phyloP scores from a whole-genome alignment of 2,329 filamentous ascomycete genomes.

The Seiridium cupressi region DNA sequence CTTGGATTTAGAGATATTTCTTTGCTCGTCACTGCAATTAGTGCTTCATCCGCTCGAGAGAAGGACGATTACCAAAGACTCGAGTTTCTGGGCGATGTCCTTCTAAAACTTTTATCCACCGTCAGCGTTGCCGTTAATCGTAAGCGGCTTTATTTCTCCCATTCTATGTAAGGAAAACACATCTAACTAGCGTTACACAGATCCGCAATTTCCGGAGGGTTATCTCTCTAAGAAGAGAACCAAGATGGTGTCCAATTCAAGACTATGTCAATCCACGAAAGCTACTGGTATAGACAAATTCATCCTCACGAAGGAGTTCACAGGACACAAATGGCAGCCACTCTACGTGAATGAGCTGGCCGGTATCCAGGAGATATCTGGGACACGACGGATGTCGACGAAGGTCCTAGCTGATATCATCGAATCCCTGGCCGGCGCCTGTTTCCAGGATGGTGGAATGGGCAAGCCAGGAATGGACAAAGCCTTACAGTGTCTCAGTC shows the following conservation, averaged over 20 bases:
- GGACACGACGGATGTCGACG: conserved; percentile 39
- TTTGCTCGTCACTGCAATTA: conserved; percentile 68
- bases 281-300: conserved; percentile 67
- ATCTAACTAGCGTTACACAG: conserved; percentile 25
- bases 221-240: conserved; percentile 69
- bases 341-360: conserved; percentile 50
- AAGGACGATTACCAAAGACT: conserved; percentile 74
- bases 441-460: conserved; percentile 68
- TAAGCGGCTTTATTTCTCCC: conserved; percentile 27
- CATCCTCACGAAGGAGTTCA: conserved; percentile 69
- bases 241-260: conserved; percentile 69
- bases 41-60: conserved; percentile 58
- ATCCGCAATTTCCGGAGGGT: conserved; percentile 73
- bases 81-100: conserved; percentile 83
- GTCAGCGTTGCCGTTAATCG: conserved; percentile 59
- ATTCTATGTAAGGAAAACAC: neutral
- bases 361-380: conserved; percentile 1
- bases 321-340: conserved; percentile 69
- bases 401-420: conserved; percentile 87
- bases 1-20: conserved; percentile 53
- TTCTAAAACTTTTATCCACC: conserved; percentile 73
- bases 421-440: conserved; percentile 78
- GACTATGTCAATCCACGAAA: conserved; percentile 65
- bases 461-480: conserved; percentile 31
- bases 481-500: conserved; percentile 61